Conservation (phyloP, 2,329 filamentous ascomycete genomes). For the Fusarium coicis region DNA sequence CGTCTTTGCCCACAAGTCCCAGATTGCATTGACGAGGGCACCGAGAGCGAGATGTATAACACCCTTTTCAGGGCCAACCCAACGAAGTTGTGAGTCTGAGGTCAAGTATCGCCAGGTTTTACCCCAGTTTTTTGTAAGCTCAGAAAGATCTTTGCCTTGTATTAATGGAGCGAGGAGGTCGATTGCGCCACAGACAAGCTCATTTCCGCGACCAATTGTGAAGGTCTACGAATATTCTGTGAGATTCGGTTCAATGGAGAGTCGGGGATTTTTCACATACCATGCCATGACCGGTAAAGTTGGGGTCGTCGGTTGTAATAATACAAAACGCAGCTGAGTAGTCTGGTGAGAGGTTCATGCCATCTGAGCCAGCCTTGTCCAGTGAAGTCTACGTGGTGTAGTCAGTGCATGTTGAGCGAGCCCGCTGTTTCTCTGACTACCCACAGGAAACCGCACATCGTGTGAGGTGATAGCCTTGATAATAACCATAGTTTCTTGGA, state of each 20-base stretch:
- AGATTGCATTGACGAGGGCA: slow-evolving; percentile 90
- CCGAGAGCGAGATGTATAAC: slow-evolving; percentile 92
- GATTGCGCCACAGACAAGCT: slow-evolving; percentile 89
- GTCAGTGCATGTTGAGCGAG: not conserved
- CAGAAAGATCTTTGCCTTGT: slow-evolving; percentile 77
- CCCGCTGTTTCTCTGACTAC: fast-evolving
- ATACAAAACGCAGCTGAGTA: slow-evolving; percentile 95
- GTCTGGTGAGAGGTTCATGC: slow-evolving; percentile 93
- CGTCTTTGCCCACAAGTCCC: slow-evolving; percentile 94
- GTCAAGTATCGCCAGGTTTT: slow-evolving; percentile 90
- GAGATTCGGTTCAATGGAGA: not conserved
- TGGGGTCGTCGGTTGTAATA: slow-evolving; percentile 76
- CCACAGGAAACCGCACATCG: not conserved
- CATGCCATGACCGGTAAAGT: slow-evolving; percentile 80
- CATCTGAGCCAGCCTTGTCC: slow-evolving; percentile 93
- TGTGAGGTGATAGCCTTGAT: not conserved
- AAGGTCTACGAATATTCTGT: slow-evolving; percentile 64
- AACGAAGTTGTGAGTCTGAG: slow-evolving; percentile 87
- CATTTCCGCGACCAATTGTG: slow-evolving; percentile 89
- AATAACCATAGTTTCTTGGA: not conserved
- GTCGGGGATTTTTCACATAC: slow-evolving; percentile 50
- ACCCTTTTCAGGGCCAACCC: slow-evolving; percentile 94
- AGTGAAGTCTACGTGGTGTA: slow-evolving; percentile 70
- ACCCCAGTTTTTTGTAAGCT: slow-evolving; percentile 83
- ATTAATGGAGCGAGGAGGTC: slow-evolving; percentile 81